These are phyloP conservation scores for Brassica rapa DNA, from an alignment of 345 rosid species.

Conservation along the genomic window DNA sequence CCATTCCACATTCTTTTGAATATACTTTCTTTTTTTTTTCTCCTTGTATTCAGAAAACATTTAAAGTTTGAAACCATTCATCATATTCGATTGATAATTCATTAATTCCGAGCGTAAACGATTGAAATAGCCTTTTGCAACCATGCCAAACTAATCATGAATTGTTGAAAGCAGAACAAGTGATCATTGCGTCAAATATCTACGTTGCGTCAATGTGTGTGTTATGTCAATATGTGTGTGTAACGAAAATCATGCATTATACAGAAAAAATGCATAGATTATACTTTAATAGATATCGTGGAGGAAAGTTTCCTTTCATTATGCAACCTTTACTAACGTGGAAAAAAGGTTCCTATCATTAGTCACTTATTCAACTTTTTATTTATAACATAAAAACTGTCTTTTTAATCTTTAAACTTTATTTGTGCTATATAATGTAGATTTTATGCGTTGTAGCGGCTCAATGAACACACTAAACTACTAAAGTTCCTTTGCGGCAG, in stretches of 20 bases:
- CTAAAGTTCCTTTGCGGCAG: conserved; percentile 5
- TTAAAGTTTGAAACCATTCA: conserved; percentile 1
- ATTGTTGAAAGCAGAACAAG: background rate
- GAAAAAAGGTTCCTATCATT: conserved; percentile 26
- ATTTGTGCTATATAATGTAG: background rate
- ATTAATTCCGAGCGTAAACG: background rate
- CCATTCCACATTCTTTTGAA: conserved; percentile 30
- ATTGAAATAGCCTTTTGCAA: background rate
- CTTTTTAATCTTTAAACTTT: conserved; percentile 18
- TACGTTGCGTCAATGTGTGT: background rate
- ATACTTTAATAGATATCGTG: background rate
- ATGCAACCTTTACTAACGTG: conserved; percentile 24
- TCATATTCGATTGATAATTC: background rate
- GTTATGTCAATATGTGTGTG: background rate
- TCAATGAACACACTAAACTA: conserved; percentile 11
- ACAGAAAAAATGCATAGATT: background rate
- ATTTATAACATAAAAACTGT: background rate
- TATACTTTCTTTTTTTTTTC: conserved; percentile 10
- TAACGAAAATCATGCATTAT: background rate
- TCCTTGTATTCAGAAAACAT: background rate
- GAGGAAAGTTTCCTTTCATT: conserved; percentile 20
- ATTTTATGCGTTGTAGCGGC: conserved; percentile 30
- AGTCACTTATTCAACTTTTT: conserved; percentile 23
- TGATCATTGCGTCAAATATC: background rate
- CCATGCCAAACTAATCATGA: background rate